Base-by-base conservation (phyloP, 2,329 filamentous ascomycete species). In the Alternaria burnsii region DNA sequence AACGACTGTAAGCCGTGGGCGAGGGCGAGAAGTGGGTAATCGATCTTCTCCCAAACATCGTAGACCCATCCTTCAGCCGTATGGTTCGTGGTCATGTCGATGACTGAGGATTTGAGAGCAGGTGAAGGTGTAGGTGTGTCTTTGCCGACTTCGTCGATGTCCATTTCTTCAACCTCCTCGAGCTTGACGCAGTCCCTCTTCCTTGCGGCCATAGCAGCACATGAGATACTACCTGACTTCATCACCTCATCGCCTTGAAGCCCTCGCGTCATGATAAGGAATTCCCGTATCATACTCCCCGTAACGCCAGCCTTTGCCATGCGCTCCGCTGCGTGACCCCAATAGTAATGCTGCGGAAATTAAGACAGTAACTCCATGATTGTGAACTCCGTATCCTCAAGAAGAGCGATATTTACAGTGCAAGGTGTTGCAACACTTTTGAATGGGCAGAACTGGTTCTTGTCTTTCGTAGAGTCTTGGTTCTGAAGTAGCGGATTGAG, bases 1-100 rank as follows among this genome's bases (percentile, higher is more conserved):
- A 68, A 43, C 1, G 57, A 16, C 4, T 41, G 28, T 3, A 71
- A 34, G 0, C 68, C 68, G 8, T 66, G 63, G 0, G 63, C 43
- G 2, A 71, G 61, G 1, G 52, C 68, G 1, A 71, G 60, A 4
- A 71, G 52, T 2, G 69, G 69, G 20, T 71, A 71, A 22, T 71
- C 65, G 1, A 42, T 59, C 10, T 26, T 52, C 7, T 64, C 62
- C 55, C 55, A 66, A 1, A 48, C 42, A 0, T 44, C n/a, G 36
- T 62, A 58, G 0, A 28, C 24, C 69, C 69, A 71, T 0, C 44
- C 55, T 11, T 68, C 59, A 3, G 68, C 62, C 0, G 67, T 67
- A 24, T 68, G 69, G 14, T 44, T 28, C 14, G 11, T 18, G 3
- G 43, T 46, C 16, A n/a, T 16, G 22, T 55, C 43, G 5, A 24